Evolutionary conservation across 495 filamentous ascomycete species (phyloP).

Genomic region (Amorphotheca resinae): DNA sequence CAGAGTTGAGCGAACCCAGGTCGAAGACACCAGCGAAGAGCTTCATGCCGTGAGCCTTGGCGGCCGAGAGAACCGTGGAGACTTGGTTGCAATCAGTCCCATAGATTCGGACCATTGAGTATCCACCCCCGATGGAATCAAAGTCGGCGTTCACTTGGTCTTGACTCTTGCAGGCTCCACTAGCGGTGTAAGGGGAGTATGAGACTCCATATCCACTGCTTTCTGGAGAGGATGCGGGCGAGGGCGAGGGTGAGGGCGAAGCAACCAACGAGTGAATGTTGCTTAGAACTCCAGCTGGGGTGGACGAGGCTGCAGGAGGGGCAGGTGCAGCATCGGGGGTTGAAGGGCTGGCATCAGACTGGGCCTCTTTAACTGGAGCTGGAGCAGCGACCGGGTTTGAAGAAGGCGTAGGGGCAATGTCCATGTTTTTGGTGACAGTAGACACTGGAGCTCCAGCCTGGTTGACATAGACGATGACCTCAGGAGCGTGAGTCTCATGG

Average conservation of each 20-base stretch:
- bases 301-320: conserved; percentile 6
- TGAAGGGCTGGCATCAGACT: neutral
- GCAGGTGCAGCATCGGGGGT: conserved; percentile 1
- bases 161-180: conserved; percentile 53
- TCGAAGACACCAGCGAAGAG: conserved; percentile 66
- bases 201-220: conserved; percentile 42
- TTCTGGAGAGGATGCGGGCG: conserved; percentile 11
- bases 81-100: conserved; percentile 70
- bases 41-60: conserved; percentile 43
- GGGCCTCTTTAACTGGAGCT: neutral
- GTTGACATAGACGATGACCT: conserved; percentile 55
- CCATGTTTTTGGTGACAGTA: conserved; percentile 18
- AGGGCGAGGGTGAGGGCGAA: conserved; percentile 5
- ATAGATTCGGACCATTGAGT: conserved; percentile 61
- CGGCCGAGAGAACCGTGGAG: conserved; percentile 43
- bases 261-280: too few species aligned
- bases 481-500: conserved; percentile 19
- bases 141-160: conserved; percentile 53
- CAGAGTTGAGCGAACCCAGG: conserved; percentile 39
- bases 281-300: conserved; percentile 31
- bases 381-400: conserved; percentile 12
- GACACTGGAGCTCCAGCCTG: conserved; percentile 42
- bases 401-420: conserved; percentile 3
- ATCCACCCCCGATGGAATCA: conserved; percentile 32
- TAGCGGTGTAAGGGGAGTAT: conserved; percentile 62